Evolutionary conservation across 352 stramenopile genomes (phyloP).

Genomic region (Detonula confervacea): DNA sequence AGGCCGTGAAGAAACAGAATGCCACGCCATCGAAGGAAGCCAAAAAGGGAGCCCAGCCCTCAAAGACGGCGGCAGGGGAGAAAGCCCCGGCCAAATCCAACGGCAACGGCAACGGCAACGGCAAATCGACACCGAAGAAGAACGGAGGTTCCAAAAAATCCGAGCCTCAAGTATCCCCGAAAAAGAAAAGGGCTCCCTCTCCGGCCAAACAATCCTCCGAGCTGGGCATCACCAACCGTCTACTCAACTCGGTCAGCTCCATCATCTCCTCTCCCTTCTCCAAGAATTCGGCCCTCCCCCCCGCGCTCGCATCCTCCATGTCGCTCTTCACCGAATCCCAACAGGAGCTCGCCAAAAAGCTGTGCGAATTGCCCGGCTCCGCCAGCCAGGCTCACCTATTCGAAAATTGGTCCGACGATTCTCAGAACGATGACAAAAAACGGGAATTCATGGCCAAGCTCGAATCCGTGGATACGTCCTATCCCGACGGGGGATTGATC

Average conservation of each 20-base stretch:
- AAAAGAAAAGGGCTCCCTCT: too few species aligned
- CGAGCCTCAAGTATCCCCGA: too few species aligned
- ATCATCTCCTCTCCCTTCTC: too few species aligned
- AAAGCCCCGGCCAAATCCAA: too few species aligned
- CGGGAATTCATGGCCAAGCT: conserved; percentile 55
- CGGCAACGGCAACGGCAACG: not conserved
- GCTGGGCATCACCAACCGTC: too few species aligned
- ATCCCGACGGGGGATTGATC: conserved; percentile 59
- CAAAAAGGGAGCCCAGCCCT: not conserved
- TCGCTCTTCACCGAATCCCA: conserved; percentile 38
- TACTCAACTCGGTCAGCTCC: too few species aligned
- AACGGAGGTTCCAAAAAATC: not conserved
- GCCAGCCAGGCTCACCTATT: conserved; percentile 50
- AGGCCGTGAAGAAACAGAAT: not conserved
- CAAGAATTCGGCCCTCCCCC: conserved; percentile 19
- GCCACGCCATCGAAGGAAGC: not conserved
- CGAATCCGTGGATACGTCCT: conserved; percentile 67
- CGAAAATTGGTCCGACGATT: conserved; percentile 22
- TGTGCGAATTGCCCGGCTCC: conserved; percentile 30
- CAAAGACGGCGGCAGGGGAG: too few species aligned
- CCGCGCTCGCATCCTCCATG: conserved; percentile 21
- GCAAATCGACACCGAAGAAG: not conserved
- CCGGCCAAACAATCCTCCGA: too few species aligned
- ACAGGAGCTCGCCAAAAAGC: conserved; percentile 33
- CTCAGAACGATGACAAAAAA: conserved; percentile 38